Evolutionary conservation across 2,329 filamentous ascomycete genomes (phyloP), one percentile per base, ranked within the genome.

Genomic region (Fusarium illudens): DNA sequence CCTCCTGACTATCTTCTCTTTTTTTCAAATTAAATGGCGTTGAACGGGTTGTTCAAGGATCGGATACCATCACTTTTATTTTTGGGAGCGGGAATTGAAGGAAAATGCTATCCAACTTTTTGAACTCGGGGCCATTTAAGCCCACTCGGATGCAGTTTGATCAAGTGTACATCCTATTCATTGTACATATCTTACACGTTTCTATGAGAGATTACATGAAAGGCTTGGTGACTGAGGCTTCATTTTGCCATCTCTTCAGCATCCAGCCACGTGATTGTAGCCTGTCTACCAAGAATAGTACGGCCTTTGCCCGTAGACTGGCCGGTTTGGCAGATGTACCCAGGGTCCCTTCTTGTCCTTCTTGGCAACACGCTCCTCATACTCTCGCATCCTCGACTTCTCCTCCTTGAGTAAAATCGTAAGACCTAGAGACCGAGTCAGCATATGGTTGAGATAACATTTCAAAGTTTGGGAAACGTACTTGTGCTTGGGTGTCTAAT

Each of bases 331-430:
- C 55, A 98, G 82, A 73, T 94, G 93, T 12, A 92, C 87, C 95
- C 95, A 97, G 15, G 95, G 89, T 67, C 92, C 92, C 64, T 89
- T 87, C 75, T 89, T 89, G 57, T 87, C 84, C 78, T 91, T 86
- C 83, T 93, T 95, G 71, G 89, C 89, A 76, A 93, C 86, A 61
- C 90, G 88, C 75, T 97, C 94, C 60, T 92, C 84, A 75, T 91
- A 88, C 76, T 94, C 86, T 64, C 96, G 88, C 74, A 97, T 89
- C 57, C 94, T 86, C 6, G 96, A 97, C 79, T 91, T 92, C 79
- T 98, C 94, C 78, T 99, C 96, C 82, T 98, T 99, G 76, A 99
- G 83, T 13, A 97, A 79, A 33, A 99, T 81, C 0, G 90, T 89
- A 64, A 97, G 87, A 69, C 86, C 92, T 94, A 71, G 22, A 17